Conservation (phyloP, 108 stramenopile species). For the Cyclotella choctawhatcheeana region DNA sequence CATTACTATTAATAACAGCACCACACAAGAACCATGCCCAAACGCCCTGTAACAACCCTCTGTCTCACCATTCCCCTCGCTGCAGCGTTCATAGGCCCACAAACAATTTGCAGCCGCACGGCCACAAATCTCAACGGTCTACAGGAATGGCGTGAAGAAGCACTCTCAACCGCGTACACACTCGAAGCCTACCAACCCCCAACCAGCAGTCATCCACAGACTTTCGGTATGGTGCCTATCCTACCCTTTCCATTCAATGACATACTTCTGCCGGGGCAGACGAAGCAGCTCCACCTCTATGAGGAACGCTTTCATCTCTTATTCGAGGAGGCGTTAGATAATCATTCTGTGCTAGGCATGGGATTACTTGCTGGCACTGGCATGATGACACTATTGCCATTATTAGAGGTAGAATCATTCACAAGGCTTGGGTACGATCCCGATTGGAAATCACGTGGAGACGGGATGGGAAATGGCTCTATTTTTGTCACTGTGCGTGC, state of each 20-base stretch:
- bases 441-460: slow-evolving; percentile 20
- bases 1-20: too few relatives aligned
- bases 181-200: slow-evolving; percentile 26
- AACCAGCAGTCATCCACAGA: background rate
- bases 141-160: slow-evolving; percentile 44
- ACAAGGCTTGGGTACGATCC: slow-evolving; percentile 28
- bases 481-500: slow-evolving; percentile 80
- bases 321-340: slow-evolving; percentile 68
- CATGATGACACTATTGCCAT: slow-evolving; percentile 74
- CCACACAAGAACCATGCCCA: background rate
- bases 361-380: slow-evolving; percentile 65
- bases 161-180: slow-evolving; percentile 29
- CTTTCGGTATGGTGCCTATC: slow-evolving; percentile 54
- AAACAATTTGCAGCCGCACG: background rate
- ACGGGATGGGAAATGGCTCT: slow-evolving; percentile 65
- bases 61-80: background rate
- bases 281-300: slow-evolving; percentile 77
- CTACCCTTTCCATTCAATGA: slow-evolving; percentile 79
- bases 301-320: slow-evolving; percentile 79
- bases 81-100: background rate
- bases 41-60: slow-evolving; percentile 3
- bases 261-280: slow-evolving; percentile 74
- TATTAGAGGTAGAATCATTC: slow-evolving; percentile 84
- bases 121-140: background rate
- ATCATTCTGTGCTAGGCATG: slow-evolving; percentile 80